Conservation (phyloP, 2,329 filamentous ascomycete genomes). For the Rosellinia necatrix region DNA sequence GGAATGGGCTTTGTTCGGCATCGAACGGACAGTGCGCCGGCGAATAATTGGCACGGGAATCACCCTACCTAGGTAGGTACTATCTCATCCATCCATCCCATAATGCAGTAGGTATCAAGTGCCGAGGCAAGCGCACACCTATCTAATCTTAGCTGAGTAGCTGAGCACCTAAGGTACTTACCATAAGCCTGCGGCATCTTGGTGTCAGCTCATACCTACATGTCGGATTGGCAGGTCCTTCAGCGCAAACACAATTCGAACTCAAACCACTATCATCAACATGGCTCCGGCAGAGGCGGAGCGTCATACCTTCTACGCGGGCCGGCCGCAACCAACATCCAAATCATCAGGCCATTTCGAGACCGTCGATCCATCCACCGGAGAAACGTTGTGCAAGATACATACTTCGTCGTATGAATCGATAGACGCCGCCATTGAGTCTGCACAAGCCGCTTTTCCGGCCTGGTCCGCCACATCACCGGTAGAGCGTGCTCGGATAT, state of each 20-base stretch:
- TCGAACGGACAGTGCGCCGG: too few relatives aligned
- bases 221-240: background rate
- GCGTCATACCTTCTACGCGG: constrained; percentile 76
- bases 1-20: too few relatives aligned
- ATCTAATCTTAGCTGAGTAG: too few relatives aligned
- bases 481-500: constrained; percentile 75
- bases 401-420: constrained; percentile 69
- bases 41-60: too few relatives aligned
- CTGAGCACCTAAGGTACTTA: too few relatives aligned
- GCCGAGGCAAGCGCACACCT: too few relatives aligned
- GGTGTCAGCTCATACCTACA: too few relatives aligned
- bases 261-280: constrained; percentile 15
- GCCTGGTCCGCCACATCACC: constrained; percentile 77
- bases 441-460: constrained; percentile 73
- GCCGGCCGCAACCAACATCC: constrained; percentile 65
- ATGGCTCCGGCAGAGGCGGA: constrained; percentile 37
- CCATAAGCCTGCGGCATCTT: too few relatives aligned
- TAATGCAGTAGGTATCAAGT: too few relatives aligned
- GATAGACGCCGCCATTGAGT: constrained; percentile 72
- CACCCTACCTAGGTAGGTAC: too few relatives aligned
- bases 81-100: too few relatives aligned
- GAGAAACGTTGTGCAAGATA: constrained; percentile 70
- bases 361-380: constrained; percentile 75
- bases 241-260: constrained; percentile 13
- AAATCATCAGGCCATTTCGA: constrained; percentile 67